A percentile compares a stretch with the other conserved stretches of the same genome.
phyloP scores from a whole-genome alignment of 2,329 filamentous ascomycete species.

The Venturia asperata region DNA sequence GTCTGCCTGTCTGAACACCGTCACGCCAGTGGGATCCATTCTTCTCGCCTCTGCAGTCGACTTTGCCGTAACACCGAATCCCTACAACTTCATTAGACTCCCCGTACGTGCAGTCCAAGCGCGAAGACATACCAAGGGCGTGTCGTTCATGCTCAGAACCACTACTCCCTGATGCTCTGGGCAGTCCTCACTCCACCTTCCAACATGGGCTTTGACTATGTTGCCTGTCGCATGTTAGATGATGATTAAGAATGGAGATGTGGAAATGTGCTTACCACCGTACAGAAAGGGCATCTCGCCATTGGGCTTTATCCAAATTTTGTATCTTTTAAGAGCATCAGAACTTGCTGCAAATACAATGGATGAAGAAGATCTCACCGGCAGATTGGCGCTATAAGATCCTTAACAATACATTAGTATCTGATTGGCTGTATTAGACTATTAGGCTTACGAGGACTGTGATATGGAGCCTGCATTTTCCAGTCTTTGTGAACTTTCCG shows the following conservation, averaged over 20 bases:
- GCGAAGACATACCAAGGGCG: slow-evolving; percentile 50
- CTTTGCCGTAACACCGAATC: slow-evolving; percentile 87
- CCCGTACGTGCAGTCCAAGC: background rate
- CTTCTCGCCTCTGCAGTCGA: slow-evolving; percentile 76
- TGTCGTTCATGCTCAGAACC: slow-evolving; percentile 87
- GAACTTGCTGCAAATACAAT: too few relatives aligned
- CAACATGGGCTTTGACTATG: slow-evolving; percentile 74
- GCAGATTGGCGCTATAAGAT: too few relatives aligned
- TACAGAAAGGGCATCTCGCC: slow-evolving; percentile 98
- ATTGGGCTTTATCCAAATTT: slow-evolving; percentile 94
- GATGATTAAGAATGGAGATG: background rate
- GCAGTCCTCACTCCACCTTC: slow-evolving; percentile 81
- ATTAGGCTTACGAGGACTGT: slow-evolving; percentile 32
- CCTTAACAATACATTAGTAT: too few relatives aligned
- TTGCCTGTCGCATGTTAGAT: slow-evolving; percentile 39
- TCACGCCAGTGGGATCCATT: slow-evolving; percentile 82
- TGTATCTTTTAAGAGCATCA: slow-evolving; percentile 34
- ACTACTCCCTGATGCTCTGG: slow-evolving; percentile 90
- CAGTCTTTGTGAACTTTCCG: slow-evolving; percentile 93
- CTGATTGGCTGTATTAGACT: too few relatives aligned
- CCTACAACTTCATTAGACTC: slow-evolving; percentile 40
- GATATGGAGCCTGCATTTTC: slow-evolving; percentile 91
- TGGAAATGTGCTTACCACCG: slow-evolving; percentile 48
- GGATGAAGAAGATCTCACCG: too few relatives aligned
- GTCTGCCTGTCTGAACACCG: slow-evolving; percentile 86